Evolutionary conservation across 371 early-diverging fungal genomes (phyloP), one percentile per base, ranked within the genome.

Genomic region (Chytridium lagenaria): DNA sequence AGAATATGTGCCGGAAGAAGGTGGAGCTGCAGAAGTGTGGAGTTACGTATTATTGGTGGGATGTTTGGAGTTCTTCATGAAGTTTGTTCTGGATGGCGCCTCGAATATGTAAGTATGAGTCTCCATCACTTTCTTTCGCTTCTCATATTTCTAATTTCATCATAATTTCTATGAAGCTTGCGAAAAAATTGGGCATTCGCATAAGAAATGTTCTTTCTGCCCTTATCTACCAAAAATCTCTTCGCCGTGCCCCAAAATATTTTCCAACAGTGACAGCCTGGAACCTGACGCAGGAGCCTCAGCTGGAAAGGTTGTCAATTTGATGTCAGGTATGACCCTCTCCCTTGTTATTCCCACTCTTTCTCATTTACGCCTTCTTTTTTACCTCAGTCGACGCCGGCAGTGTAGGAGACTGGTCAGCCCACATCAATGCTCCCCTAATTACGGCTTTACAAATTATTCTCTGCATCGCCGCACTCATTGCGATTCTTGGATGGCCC

Each of bases 271-370:
- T 33, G 55, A 52, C 22, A 26, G 19, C 23, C 22, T 23, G 1
- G 59, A 30, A 16, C 59, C 67, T 36, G 51, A 69, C 16, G 44
- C 49, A 7, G 44, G 51, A 22, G 80, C 83, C n/a, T 61, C 72
- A 16, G 64, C 65, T 5, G 83, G 81, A 31, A 77, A 81, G 68
- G 59, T 81, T 44, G 75, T 75, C n/a, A 81, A 71, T 40, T 65
- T 80, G 33, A 83, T 83, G 83, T 64, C 77, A 2, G 78, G 75
- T 67, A 40, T n/a, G n/a, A n/a, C n/a, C n/a, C n/a, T n/a, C n/a
- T n/a, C n/a, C n/a, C n/a, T n/a, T n/a, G 31, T 28, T 30, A 12
- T 22, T 49, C 19, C 44, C 44, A 44, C 19, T 44, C 19, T 44
- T 44, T 44, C n/a, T n/a, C n/a, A n/a, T n/a, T n/a, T n/a, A n/a